A percentile compares a stretch with the other conserved stretches of the same genome.
phyloP scores from a whole-genome alignment of 164 flowering plant species.

The Magnolia changhungtana region DNA sequence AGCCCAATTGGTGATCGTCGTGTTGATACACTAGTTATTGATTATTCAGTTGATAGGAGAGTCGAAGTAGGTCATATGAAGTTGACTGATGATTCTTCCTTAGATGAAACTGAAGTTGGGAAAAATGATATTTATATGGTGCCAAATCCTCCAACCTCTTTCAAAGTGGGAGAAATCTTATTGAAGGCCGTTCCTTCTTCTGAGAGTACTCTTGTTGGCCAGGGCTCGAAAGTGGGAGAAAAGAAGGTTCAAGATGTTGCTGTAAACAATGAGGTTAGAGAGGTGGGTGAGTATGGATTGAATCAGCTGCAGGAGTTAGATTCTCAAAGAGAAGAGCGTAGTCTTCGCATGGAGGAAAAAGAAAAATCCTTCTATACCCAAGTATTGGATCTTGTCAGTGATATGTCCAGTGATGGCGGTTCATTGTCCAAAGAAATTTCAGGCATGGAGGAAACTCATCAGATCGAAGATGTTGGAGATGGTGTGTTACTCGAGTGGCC shows the following conservation, averaged over 20 bases:
- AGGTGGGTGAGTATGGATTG: slow-evolving; percentile 61
- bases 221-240: slow-evolving; percentile 41
- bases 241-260: slow-evolving; percentile 51
- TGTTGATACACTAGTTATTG: slow-evolving; percentile 41
- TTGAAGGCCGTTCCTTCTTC: slow-evolving; percentile 56
- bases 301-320: slow-evolving; percentile 37
- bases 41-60: slow-evolving; percentile 37
- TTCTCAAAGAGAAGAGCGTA: slow-evolving; percentile 32
- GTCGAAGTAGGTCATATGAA: slow-evolving; percentile 34
- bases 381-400: slow-evolving; percentile 60
- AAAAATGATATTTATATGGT: slow-evolving; percentile 43
- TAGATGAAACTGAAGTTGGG: slow-evolving; percentile 36
- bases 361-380: slow-evolving; percentile 70
- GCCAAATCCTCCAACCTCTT: slow-evolving; percentile 36
- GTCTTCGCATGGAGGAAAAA: slow-evolving; percentile 32
- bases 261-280: slow-evolving; percentile 65
- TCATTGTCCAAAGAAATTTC: slow-evolving; percentile 43
- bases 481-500: slow-evolving; percentile 30
- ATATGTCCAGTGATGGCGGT: slow-evolving; percentile 54
- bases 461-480: slow-evolving; percentile 33
- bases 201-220: slow-evolving; percentile 38
- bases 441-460: slow-evolving; percentile 40
- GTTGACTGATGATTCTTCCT: slow-evolving; percentile 36
- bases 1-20: slow-evolving; percentile 37
- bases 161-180: slow-evolving; percentile 76